A percentile compares a stretch with the other conserved stretches of the same genome.
phyloP scores from a whole-genome alignment of 2,329 filamentous ascomycete genomes.

The Pleomassaria siparia region DNA sequence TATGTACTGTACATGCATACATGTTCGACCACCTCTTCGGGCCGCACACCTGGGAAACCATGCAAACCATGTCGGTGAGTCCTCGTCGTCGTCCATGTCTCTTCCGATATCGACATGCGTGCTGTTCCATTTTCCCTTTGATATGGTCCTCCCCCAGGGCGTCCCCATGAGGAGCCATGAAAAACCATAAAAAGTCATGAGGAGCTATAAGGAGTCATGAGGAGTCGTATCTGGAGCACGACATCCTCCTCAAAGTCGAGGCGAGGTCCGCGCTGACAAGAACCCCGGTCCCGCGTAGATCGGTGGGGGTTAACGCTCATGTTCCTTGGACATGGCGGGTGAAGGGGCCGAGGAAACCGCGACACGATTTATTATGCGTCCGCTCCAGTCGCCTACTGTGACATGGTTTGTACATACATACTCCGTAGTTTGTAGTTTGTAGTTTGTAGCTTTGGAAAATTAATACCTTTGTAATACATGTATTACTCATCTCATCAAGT shows the following conservation, averaged over 20 bases:
- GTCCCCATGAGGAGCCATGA: neutral
- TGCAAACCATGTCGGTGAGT: neutral
- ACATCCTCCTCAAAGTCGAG: neutral
- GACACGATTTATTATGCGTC: neutral
- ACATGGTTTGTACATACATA: slow-evolving; percentile 1
- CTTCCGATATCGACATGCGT: neutral
- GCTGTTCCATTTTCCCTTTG: neutral
- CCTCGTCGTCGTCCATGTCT: neutral
- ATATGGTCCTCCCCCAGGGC: neutral
- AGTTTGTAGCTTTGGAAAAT: neutral
- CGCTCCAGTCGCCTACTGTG: neutral
- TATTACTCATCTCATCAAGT: neutral
- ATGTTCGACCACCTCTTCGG: neutral
- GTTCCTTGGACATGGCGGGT: neutral
- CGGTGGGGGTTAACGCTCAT: neutral
- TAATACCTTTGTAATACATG: too few relatives aligned
- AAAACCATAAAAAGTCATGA: neutral
- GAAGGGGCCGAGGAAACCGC: slow-evolving; percentile 2
- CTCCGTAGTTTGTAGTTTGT: neutral
- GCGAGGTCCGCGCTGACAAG: neutral
- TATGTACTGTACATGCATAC: neutral
- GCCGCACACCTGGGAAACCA: too few relatives aligned
- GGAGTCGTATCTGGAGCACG: neutral
- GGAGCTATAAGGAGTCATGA: too few relatives aligned
- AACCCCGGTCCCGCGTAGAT: neutral